A percentile compares a stretch with the other conserved stretches of the same genome.
Conservation (phyloP, 495 filamentous ascomycete species). For the Aspergillus hancockii region DNA sequence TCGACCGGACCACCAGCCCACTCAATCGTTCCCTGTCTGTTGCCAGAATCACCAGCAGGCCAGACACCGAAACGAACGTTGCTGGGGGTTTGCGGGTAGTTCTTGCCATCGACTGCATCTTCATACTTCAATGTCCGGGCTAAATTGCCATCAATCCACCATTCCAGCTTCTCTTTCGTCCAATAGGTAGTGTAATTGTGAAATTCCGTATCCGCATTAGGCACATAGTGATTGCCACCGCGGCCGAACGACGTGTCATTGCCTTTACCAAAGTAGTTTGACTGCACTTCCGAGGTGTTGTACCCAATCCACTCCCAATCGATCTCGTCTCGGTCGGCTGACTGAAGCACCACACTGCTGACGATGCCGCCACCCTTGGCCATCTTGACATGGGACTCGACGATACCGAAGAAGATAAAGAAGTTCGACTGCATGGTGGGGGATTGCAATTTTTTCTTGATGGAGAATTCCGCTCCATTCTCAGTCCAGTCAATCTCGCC, state of each 20-base stretch:
- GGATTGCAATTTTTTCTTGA: slow-evolving; percentile 64
- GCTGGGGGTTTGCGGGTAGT: slow-evolving; percentile 93
- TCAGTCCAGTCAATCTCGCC: slow-evolving; percentile 56
- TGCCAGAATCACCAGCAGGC: slow-evolving; percentile 78
- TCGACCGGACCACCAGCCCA: slow-evolving; percentile 83
- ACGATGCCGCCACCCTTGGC: slow-evolving; percentile 74
- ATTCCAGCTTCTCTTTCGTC: slow-evolving; percentile 73
- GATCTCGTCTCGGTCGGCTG: slow-evolving; percentile 91
- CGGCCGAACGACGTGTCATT: slow-evolving; percentile 71
- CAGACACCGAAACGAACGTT: slow-evolving; percentile 83
- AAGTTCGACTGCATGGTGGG: slow-evolving; percentile 74
- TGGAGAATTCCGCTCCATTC: slow-evolving; percentile 67
- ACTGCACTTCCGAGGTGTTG: slow-evolving; percentile 66
- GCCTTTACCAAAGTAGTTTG: slow-evolving; percentile 95
- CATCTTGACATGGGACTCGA: slow-evolving; percentile 71
- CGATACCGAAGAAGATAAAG: slow-evolving; percentile 82
- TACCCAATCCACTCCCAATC: slow-evolving; percentile 73
- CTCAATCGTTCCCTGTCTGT: slow-evolving; percentile 59
- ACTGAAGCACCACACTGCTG: slow-evolving; percentile 82
- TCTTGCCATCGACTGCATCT: slow-evolving; percentile 58
- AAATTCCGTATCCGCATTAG: slow-evolving; percentile 63
- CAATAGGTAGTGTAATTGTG: slow-evolving; percentile 93
- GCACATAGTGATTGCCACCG: slow-evolving; percentile 61
- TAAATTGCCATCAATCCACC: slow-evolving; percentile 73
- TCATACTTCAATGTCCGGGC: slow-evolving; percentile 63